These are phyloP conservation scores for Tephrocybe sp. DNA, from an alignment of 768 basidiomycete genomes.

Conservation along the genomic window DNA sequence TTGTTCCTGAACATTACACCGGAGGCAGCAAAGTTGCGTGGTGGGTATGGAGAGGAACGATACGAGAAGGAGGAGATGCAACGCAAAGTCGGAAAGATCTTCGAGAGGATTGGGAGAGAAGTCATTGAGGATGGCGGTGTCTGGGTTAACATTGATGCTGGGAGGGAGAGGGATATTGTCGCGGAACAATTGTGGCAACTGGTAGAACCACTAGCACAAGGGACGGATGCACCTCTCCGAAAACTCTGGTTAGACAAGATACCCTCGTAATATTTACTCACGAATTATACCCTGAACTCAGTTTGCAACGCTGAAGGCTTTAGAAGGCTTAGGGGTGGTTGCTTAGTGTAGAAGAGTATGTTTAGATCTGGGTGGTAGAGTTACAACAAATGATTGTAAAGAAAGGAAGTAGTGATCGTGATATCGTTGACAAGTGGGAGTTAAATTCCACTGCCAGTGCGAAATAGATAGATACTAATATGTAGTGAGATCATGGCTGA, in stretches of 20 bases:
- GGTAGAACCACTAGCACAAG: conserved; percentile 41
- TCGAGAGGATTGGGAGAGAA: conserved; percentile 55
- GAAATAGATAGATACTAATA: conserved; percentile 8
- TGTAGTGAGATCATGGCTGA: neutral
- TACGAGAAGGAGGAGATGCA: conserved; percentile 85
- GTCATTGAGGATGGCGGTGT: conserved; percentile 27
- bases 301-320: neutral
- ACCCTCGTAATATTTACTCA: neutral
- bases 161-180: conserved; percentile 46
- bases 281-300: neutral
- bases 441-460: conserved; percentile 2
- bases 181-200: conserved; percentile 52
- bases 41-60: conserved; percentile 83
- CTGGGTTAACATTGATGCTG: conserved; percentile 65
- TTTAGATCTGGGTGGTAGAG: conserved; percentile 13
- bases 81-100: conserved; percentile 55
- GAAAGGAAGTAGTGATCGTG: conserved; percentile 16
- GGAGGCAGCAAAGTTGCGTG: conserved; percentile 61
- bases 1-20: conserved; percentile 84
- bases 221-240: conserved; percentile 39
- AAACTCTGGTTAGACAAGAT: conserved; percentile 46
- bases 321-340: too few relatives aligned
- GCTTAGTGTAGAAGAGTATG: conserved; percentile 5
- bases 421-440: conserved; percentile 4
- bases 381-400: conserved; percentile 14